Percentiles rank a stretch among this genome's conserved stretches.
These are phyloP conservation scores for Sporothrix phasma DNA, from an alignment of 2,329 filamentous ascomycete genomes.

Conservation along the genomic window DNA sequence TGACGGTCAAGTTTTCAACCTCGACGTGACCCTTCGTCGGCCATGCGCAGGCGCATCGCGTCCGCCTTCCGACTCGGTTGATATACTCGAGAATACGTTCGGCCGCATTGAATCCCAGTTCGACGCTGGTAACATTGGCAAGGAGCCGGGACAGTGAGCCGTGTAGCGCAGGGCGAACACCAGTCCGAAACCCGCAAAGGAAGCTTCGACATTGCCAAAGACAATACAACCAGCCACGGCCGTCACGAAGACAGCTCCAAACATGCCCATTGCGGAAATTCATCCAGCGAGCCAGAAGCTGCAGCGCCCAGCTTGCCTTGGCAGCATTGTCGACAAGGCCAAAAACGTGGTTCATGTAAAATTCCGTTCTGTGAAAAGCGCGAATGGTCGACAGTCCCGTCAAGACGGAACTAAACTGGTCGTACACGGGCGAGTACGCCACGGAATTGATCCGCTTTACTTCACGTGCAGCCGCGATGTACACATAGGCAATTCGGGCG, in stretches of 20 bases:
- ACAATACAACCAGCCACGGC: conserved; percentile 30
- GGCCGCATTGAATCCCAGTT: conserved; percentile 33
- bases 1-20: conserved; percentile 30
- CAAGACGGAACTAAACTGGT: conserved; percentile 32
- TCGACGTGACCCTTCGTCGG: conserved; percentile 31
- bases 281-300: conserved; percentile 28
- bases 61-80: conserved; percentile 29
- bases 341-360: conserved; percentile 30
- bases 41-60: conserved; percentile 31
- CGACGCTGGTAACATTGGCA: conserved; percentile 29
- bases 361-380: conserved; percentile 29
- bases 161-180: conserved; percentile 32
- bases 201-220: conserved; percentile 28
- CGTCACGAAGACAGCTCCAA: conserved; percentile 31
- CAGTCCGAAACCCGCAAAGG: conserved; percentile 33
- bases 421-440: conserved; percentile 33
- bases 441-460: conserved; percentile 34
- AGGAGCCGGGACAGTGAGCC: conserved; percentile 27
- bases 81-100: conserved; percentile 37
- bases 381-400: conserved; percentile 34
- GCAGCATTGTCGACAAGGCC: conserved; percentile 26
- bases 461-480: conserved; percentile 30
- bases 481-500: conserved; percentile 27
- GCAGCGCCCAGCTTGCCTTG: conserved; percentile 27
- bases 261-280: conserved; percentile 30